A percentile compares a stretch with the other conserved stretches of the same genome.
These are phyloP conservation scores for Pyrenula aspistea DNA, from an alignment of 495 filamentous ascomycete species.

Conservation along the genomic window DNA sequence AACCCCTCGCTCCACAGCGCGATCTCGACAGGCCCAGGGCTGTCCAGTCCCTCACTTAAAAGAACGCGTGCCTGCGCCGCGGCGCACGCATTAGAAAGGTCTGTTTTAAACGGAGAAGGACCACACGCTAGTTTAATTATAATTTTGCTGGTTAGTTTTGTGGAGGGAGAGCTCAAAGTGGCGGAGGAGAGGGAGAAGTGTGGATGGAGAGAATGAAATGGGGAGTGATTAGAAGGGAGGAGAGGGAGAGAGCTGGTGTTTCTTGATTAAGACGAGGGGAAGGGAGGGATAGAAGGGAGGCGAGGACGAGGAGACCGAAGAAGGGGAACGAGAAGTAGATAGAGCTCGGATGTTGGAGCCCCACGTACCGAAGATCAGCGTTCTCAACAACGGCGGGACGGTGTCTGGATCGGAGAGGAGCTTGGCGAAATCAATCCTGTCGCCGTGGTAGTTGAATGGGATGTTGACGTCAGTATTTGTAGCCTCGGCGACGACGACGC, in stretches of 20 bases:
- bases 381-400: not conserved
- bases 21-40: not conserved
- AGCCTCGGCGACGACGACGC: not conserved
- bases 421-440: not conserved
- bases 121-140: not conserved
- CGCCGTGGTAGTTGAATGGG: not conserved
- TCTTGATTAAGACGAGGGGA: too few species aligned
- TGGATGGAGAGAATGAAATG: not conserved
- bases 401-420: not conserved
- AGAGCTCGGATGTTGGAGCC: not conserved
- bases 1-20: not conserved
- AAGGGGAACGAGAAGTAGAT: not conserved
- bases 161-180: too few species aligned
- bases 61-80: not conserved
- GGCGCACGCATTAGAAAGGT: not conserved
- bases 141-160: not conserved
- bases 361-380: not conserved
- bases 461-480: not conserved
- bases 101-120: not conserved
- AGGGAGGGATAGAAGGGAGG: not conserved
- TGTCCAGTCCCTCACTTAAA: not conserved
- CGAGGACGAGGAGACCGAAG: not conserved
- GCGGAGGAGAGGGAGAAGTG: not conserved
- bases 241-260: not conserved
- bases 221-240: not conserved